Base-by-base conservation (phyloP, 805 yeast species). In the Schwanniomyces pseudopolymorphus region DNA sequence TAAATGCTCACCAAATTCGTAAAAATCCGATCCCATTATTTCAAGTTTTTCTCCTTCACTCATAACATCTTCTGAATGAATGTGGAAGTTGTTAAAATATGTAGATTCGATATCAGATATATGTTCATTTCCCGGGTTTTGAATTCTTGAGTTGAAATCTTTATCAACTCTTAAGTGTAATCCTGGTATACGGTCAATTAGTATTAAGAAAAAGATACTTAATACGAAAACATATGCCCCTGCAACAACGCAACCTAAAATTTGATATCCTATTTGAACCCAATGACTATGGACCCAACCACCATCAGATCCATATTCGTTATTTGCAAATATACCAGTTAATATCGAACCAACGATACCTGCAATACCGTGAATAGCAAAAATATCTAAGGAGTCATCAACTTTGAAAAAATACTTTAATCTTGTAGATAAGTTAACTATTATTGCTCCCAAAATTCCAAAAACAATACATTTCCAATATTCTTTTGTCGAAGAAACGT, bases 341-440 rank as follows among this genome's bases (percentile, higher is more conserved):
- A 72, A 53, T 10, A 72, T 31, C 2, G 74, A 67, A 0, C 77
- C 77, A 3, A 62, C 64, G 24, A 69, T 61, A 0, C 77, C 77
- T 20, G 71, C 66, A 5, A 70, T 57, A 0, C 76, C 77, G 52
- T 72, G 77, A 33, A 72, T 63, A 6, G 77, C 76, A 54, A 71
- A 71, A 3, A 72, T 58, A 51, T 72, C 77, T 35, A 71, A 63
- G 1, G 75, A 70, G 53, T 72, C 77, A 50, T 72, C 77, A n/a
- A 72, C 63, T 2, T 53, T 39, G 38, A 72, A 58, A 48, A 52
- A 67, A 51, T 66, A 72, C 50, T 72, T 72, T 44, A 72, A 55
- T 36, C 76, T 53, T 0, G 77, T 72, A 8, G 73, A 63, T 24
- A 72, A 47, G 50, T 72, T 72, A 17, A 72, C 63, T 1, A 58